phyloP scores from a whole-genome alignment of 192 early-diverging fungal genomes.

The Glomus cerebriforme region DNA sequence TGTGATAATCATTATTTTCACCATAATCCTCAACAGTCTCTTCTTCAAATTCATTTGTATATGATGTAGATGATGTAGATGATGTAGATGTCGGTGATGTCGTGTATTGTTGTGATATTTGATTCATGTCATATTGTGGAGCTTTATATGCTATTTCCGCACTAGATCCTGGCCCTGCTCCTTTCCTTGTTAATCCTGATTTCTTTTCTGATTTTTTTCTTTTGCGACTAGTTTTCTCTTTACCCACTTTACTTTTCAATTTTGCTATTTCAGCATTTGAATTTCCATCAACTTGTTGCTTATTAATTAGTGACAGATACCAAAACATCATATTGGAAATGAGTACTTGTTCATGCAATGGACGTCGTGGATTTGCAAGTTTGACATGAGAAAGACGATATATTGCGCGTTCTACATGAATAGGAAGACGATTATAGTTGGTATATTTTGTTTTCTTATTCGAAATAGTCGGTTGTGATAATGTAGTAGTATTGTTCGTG shows the following conservation, averaged over 20 bases:
- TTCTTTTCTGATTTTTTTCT: conserved; percentile 25
- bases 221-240: conserved; percentile 9
- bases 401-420: conserved; percentile 77
- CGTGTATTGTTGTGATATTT: conserved; percentile 26
- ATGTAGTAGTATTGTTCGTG: conserved; percentile 13
- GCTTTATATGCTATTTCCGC: conserved; percentile 29
- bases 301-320: conserved; percentile 74
- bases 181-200: background rate
- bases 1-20: too few species aligned
- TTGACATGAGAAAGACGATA: conserved; percentile 75
- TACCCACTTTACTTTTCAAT: conserved; percentile 30
- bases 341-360: conserved; percentile 71
- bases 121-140: conserved; percentile 27
- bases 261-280: conserved; percentile 24
- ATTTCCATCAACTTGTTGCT: conserved; percentile 37
- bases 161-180: background rate
- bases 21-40: background rate
- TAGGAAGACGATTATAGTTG: conserved; percentile 62
- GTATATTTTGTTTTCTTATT: conserved; percentile 55
- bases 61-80: too few species aligned
- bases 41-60: background rate
- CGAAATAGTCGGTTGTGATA: conserved; percentile 18
- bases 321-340: conserved; percentile 84
- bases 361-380: conserved; percentile 73
- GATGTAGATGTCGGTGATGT: too few species aligned